These are phyloP conservation scores for Herpetomonas muscarum DNA, from an alignment of 208 protist genomes.

Conservation along the genomic window DNA sequence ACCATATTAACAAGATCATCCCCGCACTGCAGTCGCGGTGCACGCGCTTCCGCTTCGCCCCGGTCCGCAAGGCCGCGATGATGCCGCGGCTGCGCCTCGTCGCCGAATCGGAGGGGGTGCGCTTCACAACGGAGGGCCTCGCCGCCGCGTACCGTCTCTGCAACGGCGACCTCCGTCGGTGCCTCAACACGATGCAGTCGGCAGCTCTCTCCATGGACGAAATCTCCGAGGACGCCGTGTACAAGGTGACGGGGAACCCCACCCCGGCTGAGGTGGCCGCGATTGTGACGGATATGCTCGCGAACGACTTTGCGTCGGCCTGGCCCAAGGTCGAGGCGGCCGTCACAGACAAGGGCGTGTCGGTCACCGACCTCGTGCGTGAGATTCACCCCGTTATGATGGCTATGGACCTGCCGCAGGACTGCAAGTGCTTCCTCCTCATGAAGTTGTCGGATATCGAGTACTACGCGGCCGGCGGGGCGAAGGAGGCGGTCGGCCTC, in stretches of 20 bases:
- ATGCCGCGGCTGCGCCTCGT: slow-evolving; percentile 81
- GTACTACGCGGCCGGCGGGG: slow-evolving; percentile 75
- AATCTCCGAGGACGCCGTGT: slow-evolving; percentile 77
- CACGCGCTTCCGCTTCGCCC: slow-evolving; percentile 98
- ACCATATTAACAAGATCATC: slow-evolving; percentile 97
- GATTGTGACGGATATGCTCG: slow-evolving; percentile 74
- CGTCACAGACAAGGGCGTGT: slow-evolving; percentile 59
- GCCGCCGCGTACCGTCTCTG: slow-evolving; percentile 91
- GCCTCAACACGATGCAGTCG: slow-evolving; percentile 97
- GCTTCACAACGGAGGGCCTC: slow-evolving; percentile 80
- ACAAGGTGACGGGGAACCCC: slow-evolving; percentile 82
- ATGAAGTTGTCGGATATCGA: slow-evolving; percentile 75
- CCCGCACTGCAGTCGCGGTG: slow-evolving; percentile 96
- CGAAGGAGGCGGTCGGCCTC: slow-evolving; percentile 51
- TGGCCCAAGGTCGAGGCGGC: slow-evolving; percentile 49
- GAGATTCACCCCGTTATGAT: slow-evolving; percentile 80
- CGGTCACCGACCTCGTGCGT: slow-evolving; percentile 62
- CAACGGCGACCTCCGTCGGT: slow-evolving; percentile 96
- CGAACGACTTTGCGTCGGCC: slow-evolving; percentile 50
- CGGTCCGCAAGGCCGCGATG: slow-evolving; percentile 87
- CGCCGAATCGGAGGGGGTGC: slow-evolving; percentile 78
- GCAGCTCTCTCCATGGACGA: slow-evolving; percentile 64
- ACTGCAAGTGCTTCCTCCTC: slow-evolving; percentile 81
- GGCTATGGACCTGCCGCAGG: slow-evolving; percentile 78
- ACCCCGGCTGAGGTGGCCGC: slow-evolving; percentile 65